Evolutionary conservation across 2,329 filamentous ascomycete species (phyloP).

Genomic region (Colletotrichum tanaceti): DNA sequence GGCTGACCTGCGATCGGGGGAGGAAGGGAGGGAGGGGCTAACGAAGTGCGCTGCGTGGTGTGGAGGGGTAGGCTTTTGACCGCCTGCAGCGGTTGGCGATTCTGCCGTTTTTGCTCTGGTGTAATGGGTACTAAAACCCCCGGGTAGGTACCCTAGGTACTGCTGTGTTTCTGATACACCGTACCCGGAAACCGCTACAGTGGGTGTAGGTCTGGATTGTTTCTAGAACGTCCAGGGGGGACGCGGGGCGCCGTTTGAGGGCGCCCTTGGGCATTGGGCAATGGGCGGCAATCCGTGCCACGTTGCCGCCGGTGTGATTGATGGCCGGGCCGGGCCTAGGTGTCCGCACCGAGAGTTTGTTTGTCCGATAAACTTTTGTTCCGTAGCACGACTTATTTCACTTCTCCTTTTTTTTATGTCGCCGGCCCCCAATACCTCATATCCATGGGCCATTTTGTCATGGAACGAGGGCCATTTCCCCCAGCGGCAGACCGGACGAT

Average conservation of each 20-base stretch:
- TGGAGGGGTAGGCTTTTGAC: slow-evolving; percentile 6
- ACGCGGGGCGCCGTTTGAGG: not conserved
- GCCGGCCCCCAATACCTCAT: no score
- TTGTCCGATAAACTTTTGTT: not conserved
- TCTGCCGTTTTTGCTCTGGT: not conserved
- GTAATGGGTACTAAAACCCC: no score
- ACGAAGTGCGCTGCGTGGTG: not conserved
- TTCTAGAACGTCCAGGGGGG: not conserved
- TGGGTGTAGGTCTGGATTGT: not conserved
- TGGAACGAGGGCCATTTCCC: no score
- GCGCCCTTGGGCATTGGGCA: no score
- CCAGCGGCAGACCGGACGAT: not conserved
- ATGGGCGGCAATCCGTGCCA: not conserved
- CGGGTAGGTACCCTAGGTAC: no score
- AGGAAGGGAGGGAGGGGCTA: not conserved
- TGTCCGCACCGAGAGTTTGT: not conserved
- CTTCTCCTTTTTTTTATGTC: no score
- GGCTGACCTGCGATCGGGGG: slow-evolving; percentile 2
- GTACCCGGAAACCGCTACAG: not conserved
- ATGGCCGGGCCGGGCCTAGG: slow-evolving; percentile 6
- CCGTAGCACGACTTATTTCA: not conserved
- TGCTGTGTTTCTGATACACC: no score
- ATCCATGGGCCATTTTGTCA: not conserved
- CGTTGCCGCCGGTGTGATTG: not conserved
- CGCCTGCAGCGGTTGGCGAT: not conserved